Evolutionary conservation across 129 eudicot species (phyloP).

Genomic region (Escallonia rubra): DNA sequence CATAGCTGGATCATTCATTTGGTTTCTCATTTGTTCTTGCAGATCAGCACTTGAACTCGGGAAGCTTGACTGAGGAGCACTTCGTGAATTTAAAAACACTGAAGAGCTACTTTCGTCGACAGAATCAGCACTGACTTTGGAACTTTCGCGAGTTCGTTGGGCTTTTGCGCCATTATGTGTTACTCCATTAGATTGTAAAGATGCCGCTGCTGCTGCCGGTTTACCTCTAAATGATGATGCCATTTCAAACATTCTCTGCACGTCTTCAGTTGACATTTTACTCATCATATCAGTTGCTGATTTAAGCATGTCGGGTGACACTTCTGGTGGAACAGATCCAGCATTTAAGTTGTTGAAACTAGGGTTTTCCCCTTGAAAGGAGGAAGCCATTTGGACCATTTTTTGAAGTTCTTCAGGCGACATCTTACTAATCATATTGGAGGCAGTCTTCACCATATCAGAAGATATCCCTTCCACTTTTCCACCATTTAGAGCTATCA

Average conservation of each 20-base stretch:
- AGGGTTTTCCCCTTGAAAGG: constrained; percentile 68
- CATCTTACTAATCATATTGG: constrained; percentile 74
- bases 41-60: constrained; percentile 59
- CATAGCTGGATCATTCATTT: constrained; percentile 93
- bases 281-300: constrained; percentile 87
- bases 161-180: constrained; percentile 22
- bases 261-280: constrained; percentile 81
- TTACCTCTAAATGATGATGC: constrained; percentile 69
- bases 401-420: constrained; percentile 89
- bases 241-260: constrained; percentile 81
- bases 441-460: constrained; percentile 84
- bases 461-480: constrained; percentile 59
- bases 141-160: constrained; percentile 25
- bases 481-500: constrained; percentile 61
- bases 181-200: constrained; percentile 25
- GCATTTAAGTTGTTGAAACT: constrained; percentile 29
- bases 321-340: constrained; percentile 53
- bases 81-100: constrained; percentile 20
- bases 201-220: constrained; percentile 26
- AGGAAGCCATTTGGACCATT: constrained; percentile 76
- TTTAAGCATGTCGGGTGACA: constrained; percentile 81
- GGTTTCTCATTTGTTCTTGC: constrained; percentile 75
- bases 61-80: constrained; percentile 43
- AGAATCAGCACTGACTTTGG: constrained; percentile 23
- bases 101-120: constrained; percentile 44